These are phyloP conservation scores for Penicillium tannophilum DNA, from an alignment of 495 filamentous ascomycete species.

Conservation along the genomic window DNA sequence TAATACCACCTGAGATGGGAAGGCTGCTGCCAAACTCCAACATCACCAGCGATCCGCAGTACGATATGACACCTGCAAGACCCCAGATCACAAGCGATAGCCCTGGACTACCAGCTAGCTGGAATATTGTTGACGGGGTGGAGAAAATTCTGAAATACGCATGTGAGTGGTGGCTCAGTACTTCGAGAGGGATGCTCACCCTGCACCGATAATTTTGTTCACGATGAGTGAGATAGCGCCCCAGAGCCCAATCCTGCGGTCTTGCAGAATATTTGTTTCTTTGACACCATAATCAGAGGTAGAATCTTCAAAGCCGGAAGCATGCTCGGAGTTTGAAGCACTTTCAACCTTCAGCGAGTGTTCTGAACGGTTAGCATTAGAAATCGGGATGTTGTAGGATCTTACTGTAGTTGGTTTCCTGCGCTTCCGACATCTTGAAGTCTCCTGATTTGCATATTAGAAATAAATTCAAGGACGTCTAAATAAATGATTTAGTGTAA, in stretches of 20 bases:
- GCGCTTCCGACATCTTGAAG: conserved; percentile 7
- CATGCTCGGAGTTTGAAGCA: no score
- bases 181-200: conserved; percentile 13
- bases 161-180: neutral
- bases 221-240: conserved; percentile 31
- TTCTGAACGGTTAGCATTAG: no score
- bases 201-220: conserved; percentile 33
- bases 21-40: conserved; percentile 70
- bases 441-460: no score
- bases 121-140: conserved; percentile 62
- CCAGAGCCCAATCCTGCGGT: conserved; percentile 26
- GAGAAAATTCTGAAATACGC: conserved; percentile 60
- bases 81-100: conserved; percentile 64
- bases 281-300: conserved; percentile 11
- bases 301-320: conserved; percentile 12
- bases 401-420: conserved; percentile 3
- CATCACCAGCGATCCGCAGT: conserved; percentile 58
- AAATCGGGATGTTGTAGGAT: neutral
- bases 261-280: conserved; percentile 29
- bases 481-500: no score
- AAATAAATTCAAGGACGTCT: no score
- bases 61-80: conserved; percentile 57
- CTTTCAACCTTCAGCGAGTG: neutral
- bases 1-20: conserved; percentile 65
- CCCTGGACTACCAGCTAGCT: conserved; percentile 64